Percentiles rank a stretch among this genome's conserved stretches.
phyloP scores from a whole-genome alignment of 768 basidiomycete genomes.

The Kwoniella sp. region DNA sequence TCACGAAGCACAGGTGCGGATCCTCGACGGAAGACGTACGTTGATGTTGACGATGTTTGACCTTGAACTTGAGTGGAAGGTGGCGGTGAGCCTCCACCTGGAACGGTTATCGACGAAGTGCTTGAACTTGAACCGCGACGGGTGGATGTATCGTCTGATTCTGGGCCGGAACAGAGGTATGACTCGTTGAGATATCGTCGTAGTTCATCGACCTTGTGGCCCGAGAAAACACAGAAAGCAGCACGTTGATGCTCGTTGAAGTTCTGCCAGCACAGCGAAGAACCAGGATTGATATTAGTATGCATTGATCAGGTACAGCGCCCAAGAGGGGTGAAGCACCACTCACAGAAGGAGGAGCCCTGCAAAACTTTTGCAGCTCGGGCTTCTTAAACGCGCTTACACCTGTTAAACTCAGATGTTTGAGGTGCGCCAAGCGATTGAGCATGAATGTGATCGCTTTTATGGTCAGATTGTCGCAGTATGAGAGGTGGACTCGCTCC shows the following conservation, averaged over 20 bases:
- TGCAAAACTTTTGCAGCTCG: conserved; percentile 86
- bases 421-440: conserved; percentile 82
- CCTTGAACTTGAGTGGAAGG: neutral
- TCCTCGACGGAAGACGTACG: conserved; percentile 14
- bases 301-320: no score
- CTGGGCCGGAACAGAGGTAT: conserved; percentile 12
- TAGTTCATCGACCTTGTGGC: conserved; percentile 80
- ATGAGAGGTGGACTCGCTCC: conserved; percentile 94
- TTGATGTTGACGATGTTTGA: neutral
- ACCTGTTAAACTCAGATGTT: conserved; percentile 96
- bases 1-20: conserved; percentile 12
- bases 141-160: conserved; percentile 31
- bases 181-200: conserved; percentile 65
- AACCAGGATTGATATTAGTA: no score
- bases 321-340: neutral
- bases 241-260: conserved; percentile 86
- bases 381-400: conserved; percentile 82
- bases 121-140: conserved; percentile 40
- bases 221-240: conserved; percentile 95
- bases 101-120: conserved; percentile 32
- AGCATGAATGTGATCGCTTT: conserved; percentile 88
- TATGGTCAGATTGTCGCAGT: conserved; percentile 93
- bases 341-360: conserved; percentile 79
- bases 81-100: conserved; percentile 20
- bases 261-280: conserved; percentile 61